Evolutionary conservation across 805 yeast species (phyloP), one percentile per base, ranked within the genome.

Genomic region (Candida insectalens): DNA sequence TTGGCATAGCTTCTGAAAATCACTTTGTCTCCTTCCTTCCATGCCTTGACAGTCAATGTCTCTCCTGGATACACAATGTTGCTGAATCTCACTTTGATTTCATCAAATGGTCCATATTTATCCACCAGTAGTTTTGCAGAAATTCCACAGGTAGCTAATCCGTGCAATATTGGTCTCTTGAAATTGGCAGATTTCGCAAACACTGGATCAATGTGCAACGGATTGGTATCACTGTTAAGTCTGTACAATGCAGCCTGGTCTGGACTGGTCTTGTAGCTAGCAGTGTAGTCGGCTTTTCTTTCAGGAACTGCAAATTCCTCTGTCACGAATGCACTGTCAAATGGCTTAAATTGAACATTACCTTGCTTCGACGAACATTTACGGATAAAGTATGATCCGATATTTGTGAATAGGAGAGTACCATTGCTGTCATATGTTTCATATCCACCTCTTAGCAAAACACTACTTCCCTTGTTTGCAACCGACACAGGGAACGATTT

Each of bases 41-140:
- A 89, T 20, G 94, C 94, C 34, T 62, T 62, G 19, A 89, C 74
- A 46, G 69, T 71, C 55, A 89, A 67, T 12, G 83, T 77, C 60
- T 89, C 96, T 44, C 97, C 98, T 6, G 96, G 96, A 72, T 74
- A 88, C 17, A 89, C 96, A 47, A 83, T 78, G 49, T 87, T 87
- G 15, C 94, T 72, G 59, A 89, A 89, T 54, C 97, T 77, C 12
- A 74, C 92, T 66, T 89, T 89, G 55, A 85, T 69, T 64, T 87
- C 95, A 50, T 71, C 71, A 58, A 79, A 83, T 25, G 69, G 65
- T 30, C 98, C 97, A 58, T 62, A 89, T 49, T 82, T 69, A 47
- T 87, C 95, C 47, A 70, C 67, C 43, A 89, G 65, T 13, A 74
- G 70, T 56, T 88, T 84, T 20, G 79, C 80, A 27, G 83, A 63